Base-by-base conservation (phyloP, 495 filamentous ascomycete species). In the Trichoderma reesei region DNA sequence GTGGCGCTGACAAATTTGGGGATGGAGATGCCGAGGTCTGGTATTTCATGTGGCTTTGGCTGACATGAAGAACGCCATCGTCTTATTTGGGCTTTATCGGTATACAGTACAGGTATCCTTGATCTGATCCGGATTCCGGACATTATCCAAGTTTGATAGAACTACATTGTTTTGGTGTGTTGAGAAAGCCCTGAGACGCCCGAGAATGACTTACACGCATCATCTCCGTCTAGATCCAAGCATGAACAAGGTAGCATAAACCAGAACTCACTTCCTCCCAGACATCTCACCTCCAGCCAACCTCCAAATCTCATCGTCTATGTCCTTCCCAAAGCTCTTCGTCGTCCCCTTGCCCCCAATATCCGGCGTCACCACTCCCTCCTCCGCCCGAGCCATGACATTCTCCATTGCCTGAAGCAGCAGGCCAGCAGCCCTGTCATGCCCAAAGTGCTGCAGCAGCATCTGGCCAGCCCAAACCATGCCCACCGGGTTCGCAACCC, bases 371-470 rank as follows among this genome's bases (percentile, higher is more conserved):
- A 83, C 73, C 13, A 90, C 70, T 0, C 79, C 82, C 14, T 76
- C 74, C 59, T 90, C 63, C 10, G 68, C 65, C 11, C 65, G 39
- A 4, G 20, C 88, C 61, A 91, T 76, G 4, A 87, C 86, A 26
- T 69, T 82, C 65, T 85, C 83, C 14, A 91, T 85, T 0, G 89
- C 89, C 65, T 80, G 76, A 65, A 91, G 86, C 37, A 92, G 72
- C 37, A 77, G 76, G 60, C 72, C 70, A 0, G 87, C 87, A 37
- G 89, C 80, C 7, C 78, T 75, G 68, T 82, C 77, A 65, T 83
- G 80, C 20, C 90, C 76, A 16, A 87, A 88, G 71, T 91, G 90
- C 62, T 84, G 83, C 62, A 92, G 81, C 81, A 92, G 81, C 83
- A 91, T 84, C 61, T 86, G 86, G 13, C 88, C 84, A 7, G 85